phyloP scores from a whole-genome alignment of 768 basidiomycete species.

The Tulasnella calospora region DNA sequence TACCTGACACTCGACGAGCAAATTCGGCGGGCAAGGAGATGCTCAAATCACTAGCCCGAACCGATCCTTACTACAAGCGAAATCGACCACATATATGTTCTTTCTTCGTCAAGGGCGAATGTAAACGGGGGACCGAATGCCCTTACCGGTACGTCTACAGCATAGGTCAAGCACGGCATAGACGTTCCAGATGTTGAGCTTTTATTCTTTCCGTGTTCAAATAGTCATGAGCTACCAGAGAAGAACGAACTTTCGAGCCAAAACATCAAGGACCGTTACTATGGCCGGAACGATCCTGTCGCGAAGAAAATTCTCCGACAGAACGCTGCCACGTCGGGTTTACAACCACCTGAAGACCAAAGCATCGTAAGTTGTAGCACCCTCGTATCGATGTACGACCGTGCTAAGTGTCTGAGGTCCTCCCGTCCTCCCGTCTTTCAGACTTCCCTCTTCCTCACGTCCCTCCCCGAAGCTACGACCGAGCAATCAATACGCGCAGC shows the following conservation, averaged over 20 bases:
- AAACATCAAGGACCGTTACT: constrained; percentile 90
- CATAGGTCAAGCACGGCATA: neutral
- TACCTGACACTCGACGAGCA: constrained; percentile 54
- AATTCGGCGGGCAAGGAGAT: constrained; percentile 89
- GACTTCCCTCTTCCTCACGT: constrained; percentile 84
- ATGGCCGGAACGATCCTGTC: constrained; percentile 90
- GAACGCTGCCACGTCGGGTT: constrained; percentile 76
- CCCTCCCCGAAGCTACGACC: constrained; percentile 62
- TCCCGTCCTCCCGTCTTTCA: constrained; percentile 33
- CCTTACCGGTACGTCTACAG: constrained; percentile 62
- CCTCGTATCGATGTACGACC: constrained; percentile 5
- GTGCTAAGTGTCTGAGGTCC: constrained; percentile 6
- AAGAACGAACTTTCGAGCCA: constrained; percentile 83
- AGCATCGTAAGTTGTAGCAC: constrained; percentile 64
- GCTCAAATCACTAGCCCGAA: constrained; percentile 89
- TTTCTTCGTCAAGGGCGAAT: constrained; percentile 93
- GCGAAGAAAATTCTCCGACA: constrained; percentile 79
- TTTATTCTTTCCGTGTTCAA: neutral
- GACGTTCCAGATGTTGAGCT: neutral
- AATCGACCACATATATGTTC: constrained; percentile 92
- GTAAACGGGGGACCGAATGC: constrained; percentile 84
- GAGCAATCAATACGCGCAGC: constrained; percentile 70
- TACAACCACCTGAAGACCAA: constrained; percentile 84
- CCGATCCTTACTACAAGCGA: constrained; percentile 95
- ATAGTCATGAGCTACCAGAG: constrained; percentile 81